Evolutionary conservation across 176 grass and related monocot genomes (phyloP).

Genomic region (Leersia perrieri): DNA sequence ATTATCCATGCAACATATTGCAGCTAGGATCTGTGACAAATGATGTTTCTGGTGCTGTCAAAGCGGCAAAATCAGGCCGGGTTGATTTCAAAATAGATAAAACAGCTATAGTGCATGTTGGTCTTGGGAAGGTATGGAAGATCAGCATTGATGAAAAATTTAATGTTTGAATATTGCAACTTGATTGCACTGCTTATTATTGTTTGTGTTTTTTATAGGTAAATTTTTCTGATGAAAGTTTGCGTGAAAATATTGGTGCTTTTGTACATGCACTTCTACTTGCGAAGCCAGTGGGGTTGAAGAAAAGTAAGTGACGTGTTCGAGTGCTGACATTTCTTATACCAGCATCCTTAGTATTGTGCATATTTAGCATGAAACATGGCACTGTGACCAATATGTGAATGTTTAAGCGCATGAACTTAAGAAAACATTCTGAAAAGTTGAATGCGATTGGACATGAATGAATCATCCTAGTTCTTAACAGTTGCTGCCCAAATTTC

Average conservation of each 20-base stretch:
- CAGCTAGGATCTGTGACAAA: conserved; percentile 94
- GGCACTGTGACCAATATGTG: not conserved
- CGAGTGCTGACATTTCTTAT: conserved; percentile 7
- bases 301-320: conserved; percentile 77
- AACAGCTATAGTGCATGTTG: conserved; percentile 98
- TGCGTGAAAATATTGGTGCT: conserved; percentile 95
- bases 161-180: not conserved
- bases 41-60: conserved; percentile 85
- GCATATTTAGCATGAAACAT: not conserved
- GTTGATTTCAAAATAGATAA: conserved; percentile 99
- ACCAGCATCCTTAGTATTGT: not conserved
- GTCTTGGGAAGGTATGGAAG: conserved; percentile 88
- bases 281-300: conserved; percentile 87
- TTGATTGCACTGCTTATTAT: conserved; percentile 19
- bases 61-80: conserved; percentile 81
- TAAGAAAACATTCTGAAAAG: not conserved
- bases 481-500: not conserved
- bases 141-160: conserved; percentile 17
- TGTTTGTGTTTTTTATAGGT: conserved; percentile 56
- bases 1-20: conserved; percentile 18
- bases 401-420: not conserved
- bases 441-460: not conserved
- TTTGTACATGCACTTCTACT: conserved; percentile 93
- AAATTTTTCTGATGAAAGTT: conserved; percentile 83
- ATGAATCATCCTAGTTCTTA: not conserved